Base-by-base conservation (phyloP, 306 rosid genomes). In the Acmispon strigosus region DNA sequence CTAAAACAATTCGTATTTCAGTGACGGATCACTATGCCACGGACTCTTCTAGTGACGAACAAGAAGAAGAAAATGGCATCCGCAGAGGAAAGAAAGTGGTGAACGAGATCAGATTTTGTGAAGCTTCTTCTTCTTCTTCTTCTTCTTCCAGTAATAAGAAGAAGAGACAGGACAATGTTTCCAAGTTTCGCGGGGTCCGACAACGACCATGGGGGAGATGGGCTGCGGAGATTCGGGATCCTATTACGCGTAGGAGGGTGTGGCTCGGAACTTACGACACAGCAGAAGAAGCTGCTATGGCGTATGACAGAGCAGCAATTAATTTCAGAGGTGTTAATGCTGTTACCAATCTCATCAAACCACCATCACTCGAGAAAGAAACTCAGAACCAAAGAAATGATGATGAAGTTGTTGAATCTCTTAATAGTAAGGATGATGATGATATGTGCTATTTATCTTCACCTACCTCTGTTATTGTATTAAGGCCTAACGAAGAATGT, bases 221-320 rank as follows among this genome's bases (percentile, higher is more conserved):
- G 92, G 92, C 98, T 0, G 98, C 96, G 0, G 98, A 92, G 91
- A 92, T 92, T 43, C 68, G 98, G 56, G 96, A 90, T 78, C 92
- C 96, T 2, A 0, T 7, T 0, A 11, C 22, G 0, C n/a, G 7
- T 0, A 45, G 2, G 1, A 41, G 79, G 47, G 55, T 14, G 15
- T 75, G 79, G 79, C 16, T 75, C 1, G 74, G 74, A 0, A 75
- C 78, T 4, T 74, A 4, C 5, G 72, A 74, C 32, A 42, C 66
- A 0, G 78, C 78, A 0, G 66, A 74, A 56, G 79, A 75, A 13
- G 79, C 79, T 14, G 79, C 79, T 1, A 5, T 79, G 78, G 93
- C 36, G 0, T 92, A 92, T 19, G 97, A 92, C 54, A 62, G 8
- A 15, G 92, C 85, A 0, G 93, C 94, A 10, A 83, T 92, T 69